phyloP scores from a whole-genome alignment of 345 rosid species.

The Rhizophora apiculata region DNA sequence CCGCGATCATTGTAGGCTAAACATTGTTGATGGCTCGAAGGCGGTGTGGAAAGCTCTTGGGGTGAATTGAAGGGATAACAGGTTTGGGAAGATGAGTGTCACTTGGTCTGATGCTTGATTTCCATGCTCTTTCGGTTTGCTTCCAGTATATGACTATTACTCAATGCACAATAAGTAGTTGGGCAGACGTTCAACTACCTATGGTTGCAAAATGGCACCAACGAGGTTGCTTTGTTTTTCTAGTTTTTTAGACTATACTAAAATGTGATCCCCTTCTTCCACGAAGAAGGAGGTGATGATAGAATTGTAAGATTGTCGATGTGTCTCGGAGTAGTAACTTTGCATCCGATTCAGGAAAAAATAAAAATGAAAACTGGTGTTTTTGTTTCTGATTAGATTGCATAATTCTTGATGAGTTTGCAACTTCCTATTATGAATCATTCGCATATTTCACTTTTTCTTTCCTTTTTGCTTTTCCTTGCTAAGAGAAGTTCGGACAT shows the following conservation, averaged over 20 bases:
- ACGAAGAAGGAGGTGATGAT: background rate
- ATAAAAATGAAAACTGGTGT: background rate
- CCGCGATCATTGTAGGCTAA: conserved; percentile 15
- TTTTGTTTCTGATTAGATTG: background rate
- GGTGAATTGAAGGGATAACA: background rate
- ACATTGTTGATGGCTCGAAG: conserved; percentile 17
- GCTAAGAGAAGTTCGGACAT: no score
- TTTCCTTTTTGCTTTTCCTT: no score
- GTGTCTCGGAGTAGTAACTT: background rate
- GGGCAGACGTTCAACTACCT: no score
- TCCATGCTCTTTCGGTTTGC: background rate
- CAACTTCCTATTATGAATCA: no score
- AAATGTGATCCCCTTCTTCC: background rate
- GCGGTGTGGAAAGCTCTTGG: conserved; percentile 27
- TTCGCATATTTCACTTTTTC: no score
- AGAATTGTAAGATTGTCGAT: background rate
- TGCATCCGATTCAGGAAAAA: background rate
- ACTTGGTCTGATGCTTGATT: conserved; percentile 20
- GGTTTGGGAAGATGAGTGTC: conserved; percentile 9
- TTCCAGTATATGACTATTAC: background rate
- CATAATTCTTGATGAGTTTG: no score
- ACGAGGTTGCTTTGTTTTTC: background rate
- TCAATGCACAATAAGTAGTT: no score
- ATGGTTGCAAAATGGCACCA: no score
- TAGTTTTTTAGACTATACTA: no score